Percentiles rank a stretch among this genome's conserved stretches.
Evolutionary conservation across 257 asterid genomes (phyloP).

Genomic region (Ajuga chamaepitys): DNA sequence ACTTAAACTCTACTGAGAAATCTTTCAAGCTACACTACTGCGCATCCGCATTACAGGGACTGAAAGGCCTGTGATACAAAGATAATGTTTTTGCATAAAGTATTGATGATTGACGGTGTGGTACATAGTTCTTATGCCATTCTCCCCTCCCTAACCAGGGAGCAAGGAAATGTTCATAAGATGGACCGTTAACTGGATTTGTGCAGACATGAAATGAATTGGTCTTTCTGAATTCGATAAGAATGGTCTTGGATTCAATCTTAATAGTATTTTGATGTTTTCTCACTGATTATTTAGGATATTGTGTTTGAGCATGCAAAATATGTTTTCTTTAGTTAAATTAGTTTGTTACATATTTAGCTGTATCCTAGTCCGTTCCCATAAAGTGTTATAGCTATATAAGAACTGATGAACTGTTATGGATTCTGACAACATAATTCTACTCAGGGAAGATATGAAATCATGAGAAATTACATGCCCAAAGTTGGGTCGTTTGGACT

Average conservation of each 20-base stretch:
- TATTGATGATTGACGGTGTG: neutral
- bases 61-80: neutral
- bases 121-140: neutral
- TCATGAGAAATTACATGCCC: slow-evolving; percentile 95
- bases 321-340: neutral
- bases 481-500: slow-evolving; percentile 97
- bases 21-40: neutral
- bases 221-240: neutral
- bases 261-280: neutral
- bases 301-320: neutral
- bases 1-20: slow-evolving; percentile 1
- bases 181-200: neutral
- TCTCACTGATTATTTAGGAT: neutral
- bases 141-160: neutral
- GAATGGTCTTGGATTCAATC: neutral
- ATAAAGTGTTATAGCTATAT: neutral
- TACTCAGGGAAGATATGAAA: slow-evolving; percentile 86
- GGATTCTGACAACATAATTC: slow-evolving; percentile 27
- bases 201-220: neutral
- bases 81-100: neutral
- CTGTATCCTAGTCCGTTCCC: neutral
- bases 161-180: neutral
- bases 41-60: neutral
- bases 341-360: neutral
- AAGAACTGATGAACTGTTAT: slow-evolving; percentile 18